Evolutionary conservation across 345 rosid species (phyloP).

Genomic region (Populus deltoides): DNA sequence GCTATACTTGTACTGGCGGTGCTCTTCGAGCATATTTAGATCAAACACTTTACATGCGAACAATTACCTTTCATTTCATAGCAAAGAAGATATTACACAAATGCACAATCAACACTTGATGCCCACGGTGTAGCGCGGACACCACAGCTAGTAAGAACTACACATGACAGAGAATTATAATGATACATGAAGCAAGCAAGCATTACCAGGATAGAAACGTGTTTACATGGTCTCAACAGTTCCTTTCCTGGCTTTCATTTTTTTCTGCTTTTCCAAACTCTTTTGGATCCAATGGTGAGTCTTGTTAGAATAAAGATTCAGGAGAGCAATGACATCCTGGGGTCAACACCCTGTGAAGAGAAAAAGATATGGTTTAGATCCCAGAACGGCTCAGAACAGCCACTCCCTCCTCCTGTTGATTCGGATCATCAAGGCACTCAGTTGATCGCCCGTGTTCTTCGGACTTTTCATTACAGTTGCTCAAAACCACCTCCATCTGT

Average conservation of each 20-base stretch:
- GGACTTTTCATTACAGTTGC: neutral
- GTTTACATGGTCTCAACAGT: neutral
- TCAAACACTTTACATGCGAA: no score
- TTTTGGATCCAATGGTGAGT: neutral
- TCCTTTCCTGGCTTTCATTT: neutral
- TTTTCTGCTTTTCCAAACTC: neutral
- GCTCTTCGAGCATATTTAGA: no score
- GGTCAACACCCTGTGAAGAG: neutral
- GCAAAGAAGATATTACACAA: no score
- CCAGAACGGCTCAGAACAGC: neutral
- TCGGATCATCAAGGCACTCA: neutral
- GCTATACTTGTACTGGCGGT: no score
- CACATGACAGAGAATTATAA: no score
- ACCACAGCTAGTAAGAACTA: no score
- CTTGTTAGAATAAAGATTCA: neutral
- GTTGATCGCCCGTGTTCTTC: neutral
- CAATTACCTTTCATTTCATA: no score
- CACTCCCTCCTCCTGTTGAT: neutral
- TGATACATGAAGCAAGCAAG: no score
- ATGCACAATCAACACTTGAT: no score
- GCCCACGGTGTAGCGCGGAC: no score
- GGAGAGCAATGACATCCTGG: no score
- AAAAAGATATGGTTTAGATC: neutral
- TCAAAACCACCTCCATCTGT: constrained; percentile 62
- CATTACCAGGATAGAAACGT: no score